phyloP scores from a whole-genome alignment of 2,329 filamentous ascomycete genomes.

The Penicillium sp. region DNA sequence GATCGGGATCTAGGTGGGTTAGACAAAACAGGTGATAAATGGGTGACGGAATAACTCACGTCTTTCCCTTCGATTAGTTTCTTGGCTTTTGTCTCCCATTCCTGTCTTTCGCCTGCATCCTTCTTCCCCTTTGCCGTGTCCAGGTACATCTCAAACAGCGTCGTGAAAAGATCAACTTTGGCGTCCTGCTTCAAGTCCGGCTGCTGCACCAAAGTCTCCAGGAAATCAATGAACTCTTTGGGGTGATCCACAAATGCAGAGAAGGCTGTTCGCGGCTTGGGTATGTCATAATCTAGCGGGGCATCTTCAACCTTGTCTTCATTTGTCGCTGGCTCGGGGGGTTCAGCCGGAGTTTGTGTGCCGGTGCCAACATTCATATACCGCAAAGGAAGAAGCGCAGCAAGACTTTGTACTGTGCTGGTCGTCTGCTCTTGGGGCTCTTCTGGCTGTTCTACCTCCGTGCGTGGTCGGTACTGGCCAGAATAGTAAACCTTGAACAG shows the following conservation, averaged over 20 bases:
- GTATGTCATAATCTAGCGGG: conserved; percentile 66
- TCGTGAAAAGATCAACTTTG: conserved; percentile 84
- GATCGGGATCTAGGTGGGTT: conserved; percentile 60
- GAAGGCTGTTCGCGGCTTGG: conserved; percentile 84
- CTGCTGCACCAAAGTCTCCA: conserved; percentile 81
- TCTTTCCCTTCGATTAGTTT: conserved; percentile 78
- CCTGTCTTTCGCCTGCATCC: conserved; percentile 62
- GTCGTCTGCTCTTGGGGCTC: conserved; percentile 53
- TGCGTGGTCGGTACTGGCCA: conserved; percentile 69
- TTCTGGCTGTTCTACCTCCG: conserved; percentile 58
- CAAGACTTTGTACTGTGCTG: conserved; percentile 80
- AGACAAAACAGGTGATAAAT: conserved; percentile 5
- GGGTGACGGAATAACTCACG: conserved; percentile 38
- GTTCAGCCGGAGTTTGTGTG: conserved; percentile 33
- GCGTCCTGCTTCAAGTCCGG: conserved; percentile 69
- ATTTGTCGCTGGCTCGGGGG: conserved; percentile 26
- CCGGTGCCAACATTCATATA: conserved; percentile 69
- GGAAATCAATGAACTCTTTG: conserved; percentile 84
- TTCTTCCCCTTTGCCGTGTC: conserved; percentile 78
- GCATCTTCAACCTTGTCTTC: conserved; percentile 36
- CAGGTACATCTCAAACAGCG: conserved; percentile 96
- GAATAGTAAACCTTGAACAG: conserved; percentile 96
- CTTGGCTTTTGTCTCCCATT: conserved; percentile 91
- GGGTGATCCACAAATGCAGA: conserved; percentile 95
- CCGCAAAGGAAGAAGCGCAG: conserved; percentile 76